These are phyloP conservation scores for Aspergillus alliaceus DNA, from an alignment of 2,329 filamentous ascomycete genomes.

Conservation along the genomic window DNA sequence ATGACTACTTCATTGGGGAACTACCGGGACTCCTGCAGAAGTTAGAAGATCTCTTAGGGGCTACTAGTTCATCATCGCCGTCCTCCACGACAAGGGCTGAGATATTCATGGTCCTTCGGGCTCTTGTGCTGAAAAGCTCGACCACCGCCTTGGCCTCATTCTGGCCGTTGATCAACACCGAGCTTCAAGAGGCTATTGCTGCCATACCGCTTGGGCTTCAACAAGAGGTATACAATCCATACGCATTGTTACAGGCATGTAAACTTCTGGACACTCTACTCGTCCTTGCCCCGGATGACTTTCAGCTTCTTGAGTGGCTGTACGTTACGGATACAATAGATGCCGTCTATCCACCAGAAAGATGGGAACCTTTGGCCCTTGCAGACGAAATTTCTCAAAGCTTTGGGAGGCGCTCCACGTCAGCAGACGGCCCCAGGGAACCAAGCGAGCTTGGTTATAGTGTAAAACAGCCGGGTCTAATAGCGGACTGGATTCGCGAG, in stretches of 20 bases:
- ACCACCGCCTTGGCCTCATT: constrained; percentile 77
- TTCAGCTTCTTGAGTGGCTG: constrained; percentile 97
- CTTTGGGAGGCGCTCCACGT: constrained; percentile 54
- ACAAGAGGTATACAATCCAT: constrained; percentile 74
- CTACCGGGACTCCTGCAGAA: constrained; percentile 75
- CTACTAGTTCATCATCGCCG: constrained; percentile 84
- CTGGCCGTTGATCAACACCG: constrained; percentile 87
- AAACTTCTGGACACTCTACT: constrained; percentile 91
- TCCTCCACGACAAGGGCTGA: constrained; percentile 87
- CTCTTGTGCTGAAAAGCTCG: constrained; percentile 75
- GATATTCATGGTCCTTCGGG: constrained; percentile 82
- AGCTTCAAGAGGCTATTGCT: constrained; percentile 76
- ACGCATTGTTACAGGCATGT: constrained; percentile 82
- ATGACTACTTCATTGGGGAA: constrained; percentile 78
- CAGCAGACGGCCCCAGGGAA: constrained; percentile 26
- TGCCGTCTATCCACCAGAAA: constrained; percentile 78
- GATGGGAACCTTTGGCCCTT: constrained; percentile 70
- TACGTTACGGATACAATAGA: constrained; percentile 97
- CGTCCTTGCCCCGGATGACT: constrained; percentile 85
- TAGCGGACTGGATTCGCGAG: constrained; percentile 51
- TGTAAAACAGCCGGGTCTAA: constrained; percentile 43
- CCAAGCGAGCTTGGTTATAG: constrained; percentile 29
- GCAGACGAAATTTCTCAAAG: constrained; percentile 83
- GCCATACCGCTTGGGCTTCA: constrained; percentile 70
- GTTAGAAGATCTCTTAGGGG: constrained; percentile 79